Evolutionary conservation across 2,329 filamentous ascomycete genomes (phyloP), one percentile per base, ranked within the genome.

Genomic region (Arthrinium puccinioides): DNA sequence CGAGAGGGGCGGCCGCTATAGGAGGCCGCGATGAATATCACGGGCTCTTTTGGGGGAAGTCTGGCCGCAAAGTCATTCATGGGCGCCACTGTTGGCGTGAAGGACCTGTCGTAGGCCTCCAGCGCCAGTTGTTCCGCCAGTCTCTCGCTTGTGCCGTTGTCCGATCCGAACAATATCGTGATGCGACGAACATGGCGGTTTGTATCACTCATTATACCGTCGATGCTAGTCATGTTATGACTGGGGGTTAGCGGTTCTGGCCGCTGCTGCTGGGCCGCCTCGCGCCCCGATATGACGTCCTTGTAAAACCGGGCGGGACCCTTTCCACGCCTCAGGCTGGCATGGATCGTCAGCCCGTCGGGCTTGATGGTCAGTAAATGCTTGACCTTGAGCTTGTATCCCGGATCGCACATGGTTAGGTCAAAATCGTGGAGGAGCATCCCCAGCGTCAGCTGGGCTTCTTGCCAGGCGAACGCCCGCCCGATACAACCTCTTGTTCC

Each of bases 111-210:
- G 7, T 54, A 44, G 1, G 72, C 72, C 44, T 69, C 62, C 15
- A 62, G 59, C 3, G 66, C 65, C 9, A 87, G 54, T 19, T 72
- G 66, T 44, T 81, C 71, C 1, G 83, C 78, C 30, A 87, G 67
- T 1, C 77, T 67, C 55, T 87, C 79, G 53, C 84, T 87, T 2
- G 84, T 88, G 1, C 84, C 84, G 3, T 76, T 79, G 52, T 87
- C 86, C 14, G 79, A 83, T 3, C 84, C 84, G 50, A 84, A 88
- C 28, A 80, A 72, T 15, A 89, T 71, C n/a, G 72, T 72, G 45
- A 89, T 56, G 0, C 67, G 69, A 40, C 64, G 64, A 18, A 58
- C 36, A 34, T 21, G 27, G 23, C 23, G 8, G 23, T 25, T 25
- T 25, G 23, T 13, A 25, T 8, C 23, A 13, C 23, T 25, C 23